Evolutionary conservation across 2,329 filamentous ascomycete genomes (phyloP).

Genomic region (Colletotrichum liriopes): DNA sequence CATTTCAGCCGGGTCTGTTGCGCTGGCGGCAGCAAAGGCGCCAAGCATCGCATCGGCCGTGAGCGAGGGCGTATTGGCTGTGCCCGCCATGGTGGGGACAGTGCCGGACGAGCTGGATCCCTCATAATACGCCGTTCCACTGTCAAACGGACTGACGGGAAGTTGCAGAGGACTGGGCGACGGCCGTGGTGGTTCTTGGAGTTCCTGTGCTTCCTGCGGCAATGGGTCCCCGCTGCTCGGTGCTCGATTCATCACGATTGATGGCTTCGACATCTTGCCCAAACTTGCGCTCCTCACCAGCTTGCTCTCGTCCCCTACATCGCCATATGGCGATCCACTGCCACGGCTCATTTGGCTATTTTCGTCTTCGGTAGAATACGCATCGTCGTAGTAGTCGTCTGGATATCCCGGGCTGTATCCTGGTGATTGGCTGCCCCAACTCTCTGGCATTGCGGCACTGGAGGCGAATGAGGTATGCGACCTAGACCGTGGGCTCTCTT

Average conservation of each 20-base stretch:
- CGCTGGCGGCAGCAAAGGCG: conserved; percentile 66
- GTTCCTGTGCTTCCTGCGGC: conserved; percentile 36
- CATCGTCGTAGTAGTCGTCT: conserved; percentile 66
- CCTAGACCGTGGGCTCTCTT: conserved; percentile 73
- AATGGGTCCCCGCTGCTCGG: conserved; percentile 40
- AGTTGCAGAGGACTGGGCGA: conserved; percentile 55
- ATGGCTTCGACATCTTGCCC: conserved; percentile 72
- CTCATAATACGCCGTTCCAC: conserved; percentile 64
- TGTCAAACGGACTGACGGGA: conserved; percentile 53
- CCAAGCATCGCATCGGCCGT: conserved; percentile 65
- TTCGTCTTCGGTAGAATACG: conserved; percentile 58
- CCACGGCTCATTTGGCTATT: conserved; percentile 38
- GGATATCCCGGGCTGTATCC: conserved; percentile 60
- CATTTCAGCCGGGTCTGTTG: conserved; percentile 58
- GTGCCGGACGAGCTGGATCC: conserved; percentile 62
- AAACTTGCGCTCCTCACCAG: conserved; percentile 75
- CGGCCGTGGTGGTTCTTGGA: conserved; percentile 52
- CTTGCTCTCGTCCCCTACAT: conserved; percentile 69
- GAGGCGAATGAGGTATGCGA: conserved; percentile 79
- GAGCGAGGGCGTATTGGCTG: conserved; percentile 47
- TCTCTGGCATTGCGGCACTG: conserved; percentile 80
- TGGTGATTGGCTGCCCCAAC: conserved; percentile 71
- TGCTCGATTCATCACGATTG: conserved; percentile 64
- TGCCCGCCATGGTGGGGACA: conserved; percentile 51
- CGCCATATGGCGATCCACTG: conserved; percentile 57